Conservation (phyloP, 768 basidiomycete species). For the Paxillus rubicundulus region DNA sequence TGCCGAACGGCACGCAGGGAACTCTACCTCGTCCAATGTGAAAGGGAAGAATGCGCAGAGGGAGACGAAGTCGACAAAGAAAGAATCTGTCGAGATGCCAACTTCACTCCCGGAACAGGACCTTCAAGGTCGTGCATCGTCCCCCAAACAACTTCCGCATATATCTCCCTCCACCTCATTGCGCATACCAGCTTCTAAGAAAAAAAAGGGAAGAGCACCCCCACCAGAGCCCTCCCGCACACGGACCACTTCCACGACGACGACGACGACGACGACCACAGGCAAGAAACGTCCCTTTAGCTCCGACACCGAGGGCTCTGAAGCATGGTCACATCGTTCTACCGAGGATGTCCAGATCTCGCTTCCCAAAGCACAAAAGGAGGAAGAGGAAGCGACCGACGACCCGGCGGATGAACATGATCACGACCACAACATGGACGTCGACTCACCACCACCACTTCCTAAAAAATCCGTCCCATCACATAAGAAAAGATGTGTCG, state of each 20-base stretch:
- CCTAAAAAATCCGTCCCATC: constrained; percentile 13
- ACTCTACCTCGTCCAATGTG: constrained; percentile 4
- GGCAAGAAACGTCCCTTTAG: constrained; percentile 20
- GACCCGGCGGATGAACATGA: constrained; percentile 45
- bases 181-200: constrained; percentile 7
- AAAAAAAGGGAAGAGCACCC: constrained; percentile 1
- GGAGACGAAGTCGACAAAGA: constrained; percentile 12
- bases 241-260: constrained; percentile 1
- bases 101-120: constrained; percentile 64
- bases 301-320: constrained; percentile 28
- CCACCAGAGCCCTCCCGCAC: constrained; percentile 3
- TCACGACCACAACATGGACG: constrained; percentile 40
- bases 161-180: not conserved
- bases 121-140: constrained; percentile 12
- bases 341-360: constrained; percentile 29
- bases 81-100: constrained; percentile 43
- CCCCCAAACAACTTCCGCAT: constrained; percentile 8
- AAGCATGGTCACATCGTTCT: constrained; percentile 10
- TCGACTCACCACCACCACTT: constrained; percentile 30
- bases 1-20: constrained; percentile 8
- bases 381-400: constrained; percentile 42
- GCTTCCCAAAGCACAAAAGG: constrained; percentile 18
- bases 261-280: constrained; percentile 1
- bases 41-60: constrained; percentile 12
- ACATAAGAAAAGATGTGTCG: constrained; percentile 47